These are phyloP conservation scores for Cryptococcus sp. DNA, from an alignment of 1,284 basidiomycete species.

Conservation along the genomic window DNA sequence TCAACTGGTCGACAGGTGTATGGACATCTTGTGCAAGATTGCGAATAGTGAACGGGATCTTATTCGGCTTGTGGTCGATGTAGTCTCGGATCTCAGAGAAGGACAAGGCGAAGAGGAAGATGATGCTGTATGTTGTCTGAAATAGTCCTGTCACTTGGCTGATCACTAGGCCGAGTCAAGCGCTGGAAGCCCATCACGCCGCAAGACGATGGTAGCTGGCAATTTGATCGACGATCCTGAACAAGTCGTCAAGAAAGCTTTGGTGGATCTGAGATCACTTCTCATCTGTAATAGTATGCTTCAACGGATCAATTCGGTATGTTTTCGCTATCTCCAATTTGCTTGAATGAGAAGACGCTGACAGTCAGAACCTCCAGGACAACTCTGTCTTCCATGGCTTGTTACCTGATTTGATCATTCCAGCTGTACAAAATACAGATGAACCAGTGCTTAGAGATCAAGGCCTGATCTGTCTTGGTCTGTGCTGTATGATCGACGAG, in stretches of 20 bases:
- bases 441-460: conserved; percentile 78
- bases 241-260: conserved; percentile 52
- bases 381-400: conserved; percentile 91
- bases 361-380: conserved; percentile 73
- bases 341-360: conserved; percentile 5
- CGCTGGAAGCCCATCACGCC: conserved; percentile 14
- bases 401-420: conserved; percentile 82
- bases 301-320: conserved; percentile 81
- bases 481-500: conserved; percentile 84
- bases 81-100: conserved; percentile 74
- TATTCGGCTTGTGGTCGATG: conserved; percentile 89
- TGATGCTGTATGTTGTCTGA: conserved; percentile 10
- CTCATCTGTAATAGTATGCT: conserved; percentile 84
- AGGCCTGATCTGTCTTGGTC: conserved; percentile 76
- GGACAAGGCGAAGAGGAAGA: conserved; percentile 52
- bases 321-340: conserved; percentile 30
- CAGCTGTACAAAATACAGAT: conserved; percentile 76
- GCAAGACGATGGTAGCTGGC: conserved; percentile 4
- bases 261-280: conserved; percentile 78
- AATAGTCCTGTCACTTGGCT: background rate
- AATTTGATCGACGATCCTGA: conserved; percentile 30
- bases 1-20: conserved; percentile 68
- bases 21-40: conserved; percentile 83
- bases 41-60: conserved; percentile 83
- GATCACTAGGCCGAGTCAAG: conserved; percentile 17